Evolutionary conservation across 495 filamentous ascomycete genomes (phyloP).

Genomic region (Bryoglossum gracile): DNA sequence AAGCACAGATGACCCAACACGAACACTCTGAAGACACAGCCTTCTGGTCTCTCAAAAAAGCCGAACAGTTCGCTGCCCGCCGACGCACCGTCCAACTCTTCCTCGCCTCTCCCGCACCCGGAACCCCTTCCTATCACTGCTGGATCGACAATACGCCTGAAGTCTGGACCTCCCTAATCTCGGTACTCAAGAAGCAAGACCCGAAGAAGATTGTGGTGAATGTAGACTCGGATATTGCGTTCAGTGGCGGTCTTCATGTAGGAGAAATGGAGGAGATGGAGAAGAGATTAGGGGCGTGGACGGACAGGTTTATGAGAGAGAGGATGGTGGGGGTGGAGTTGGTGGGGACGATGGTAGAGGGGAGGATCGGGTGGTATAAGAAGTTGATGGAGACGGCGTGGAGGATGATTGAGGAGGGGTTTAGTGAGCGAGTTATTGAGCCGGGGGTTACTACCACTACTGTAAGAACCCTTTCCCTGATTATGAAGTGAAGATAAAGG

Average conservation of each 20-base stretch:
- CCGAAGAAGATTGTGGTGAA: conserved; percentile 34
- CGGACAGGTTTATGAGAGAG: conserved; percentile 28
- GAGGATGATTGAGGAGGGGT: conserved; percentile 40
- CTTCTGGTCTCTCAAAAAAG: conserved; percentile 41
- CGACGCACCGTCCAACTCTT: conserved; percentile 38
- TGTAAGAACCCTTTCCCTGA: conserved; percentile 20
- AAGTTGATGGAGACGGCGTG: conserved; percentile 40
- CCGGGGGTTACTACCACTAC: conserved; percentile 35
- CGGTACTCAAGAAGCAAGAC: conserved; percentile 27
- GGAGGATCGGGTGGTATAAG: conserved; percentile 33
- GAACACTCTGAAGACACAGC: conserved; percentile 43
- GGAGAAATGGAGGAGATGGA: conserved; percentile 33
- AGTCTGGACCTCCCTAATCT: conserved; percentile 31
- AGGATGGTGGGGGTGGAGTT: conserved; percentile 39
- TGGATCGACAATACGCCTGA: conserved; percentile 39
- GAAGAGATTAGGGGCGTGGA: conserved; percentile 31
- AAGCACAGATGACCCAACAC: conserved; percentile 41
- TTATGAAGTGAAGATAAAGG: neutral
- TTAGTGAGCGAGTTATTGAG: conserved; percentile 35
- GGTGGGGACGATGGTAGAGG: conserved; percentile 35
- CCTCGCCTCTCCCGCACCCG: conserved; percentile 22
- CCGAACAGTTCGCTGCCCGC: conserved; percentile 36
- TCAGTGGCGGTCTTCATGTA: conserved; percentile 37
- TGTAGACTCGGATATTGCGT: conserved; percentile 33
- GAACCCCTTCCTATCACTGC: conserved; percentile 16